A percentile compares a stretch with the other conserved stretches of the same genome.
Evolutionary conservation across 257 asterid genomes (phyloP).

Genomic region (Catharanthus roseus): DNA sequence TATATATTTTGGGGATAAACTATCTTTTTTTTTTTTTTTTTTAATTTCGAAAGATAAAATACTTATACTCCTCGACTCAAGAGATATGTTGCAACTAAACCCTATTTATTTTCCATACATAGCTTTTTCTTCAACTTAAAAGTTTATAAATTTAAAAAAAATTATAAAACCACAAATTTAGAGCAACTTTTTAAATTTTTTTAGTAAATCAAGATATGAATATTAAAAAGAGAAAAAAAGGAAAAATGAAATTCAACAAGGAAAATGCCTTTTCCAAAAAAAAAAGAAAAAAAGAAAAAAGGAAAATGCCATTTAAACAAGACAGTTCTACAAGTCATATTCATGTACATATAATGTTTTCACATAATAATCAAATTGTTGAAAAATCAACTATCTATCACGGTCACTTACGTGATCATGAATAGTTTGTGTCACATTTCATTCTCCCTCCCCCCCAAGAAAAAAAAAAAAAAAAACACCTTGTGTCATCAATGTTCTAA

Average conservation of each 20-base stretch:
- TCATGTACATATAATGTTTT: neutral
- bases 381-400: neutral
- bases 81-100: no score
- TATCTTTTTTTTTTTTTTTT: no score
- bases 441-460: no score
- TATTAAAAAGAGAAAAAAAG: no score
- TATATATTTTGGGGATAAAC: no score
- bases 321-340: neutral
- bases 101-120: neutral
- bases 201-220: neutral
- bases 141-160: neutral
- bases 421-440: constrained; percentile 22
- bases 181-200: neutral
- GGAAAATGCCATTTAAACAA: neutral
- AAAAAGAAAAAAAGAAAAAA: neutral
- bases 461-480: no score
- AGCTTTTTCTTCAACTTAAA: neutral
- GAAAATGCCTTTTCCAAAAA: neutral
- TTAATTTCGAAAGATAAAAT: no score
- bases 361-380: neutral
- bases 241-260: no score
- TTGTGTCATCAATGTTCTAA: constrained; percentile 26
- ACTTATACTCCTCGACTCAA: no score
- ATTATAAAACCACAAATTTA: no score
- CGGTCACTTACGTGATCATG: constrained; percentile 14